Evolutionary conservation across 1,139 yeast species (phyloP).

Genomic region (Pichia sp.): DNA sequence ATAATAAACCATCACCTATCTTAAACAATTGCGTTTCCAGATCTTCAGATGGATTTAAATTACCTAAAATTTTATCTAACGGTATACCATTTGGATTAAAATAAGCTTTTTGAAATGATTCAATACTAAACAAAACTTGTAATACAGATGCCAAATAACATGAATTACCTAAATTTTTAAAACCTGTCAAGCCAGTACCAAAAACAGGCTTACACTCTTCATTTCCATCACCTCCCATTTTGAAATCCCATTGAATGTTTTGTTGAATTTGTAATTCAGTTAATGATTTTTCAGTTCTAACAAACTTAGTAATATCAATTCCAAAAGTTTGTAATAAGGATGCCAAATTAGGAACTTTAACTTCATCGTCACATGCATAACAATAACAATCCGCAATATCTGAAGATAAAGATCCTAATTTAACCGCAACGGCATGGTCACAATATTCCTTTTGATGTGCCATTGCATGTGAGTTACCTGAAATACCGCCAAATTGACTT

Average conservation of each 20-base stretch:
- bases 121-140: constrained; percentile 56
- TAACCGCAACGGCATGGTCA: constrained; percentile 77
- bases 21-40: constrained; percentile 69
- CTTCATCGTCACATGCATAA: constrained; percentile 83
- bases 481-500: constrained; percentile 84
- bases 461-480: constrained; percentile 89
- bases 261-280: constrained; percentile 90
- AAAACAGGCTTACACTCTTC: constrained; percentile 55
- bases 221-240: constrained; percentile 70
- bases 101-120: constrained; percentile 26
- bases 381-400: constrained; percentile 79
- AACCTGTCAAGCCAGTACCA: constrained; percentile 71
- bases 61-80: constrained; percentile 27
- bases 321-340: constrained; percentile 54
- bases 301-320: constrained; percentile 52
- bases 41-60: constrained; percentile 56
- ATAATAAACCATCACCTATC: constrained; percentile 68
- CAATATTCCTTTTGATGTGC: constrained; percentile 50
- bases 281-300: constrained; percentile 76
- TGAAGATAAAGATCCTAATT: constrained; percentile 79
- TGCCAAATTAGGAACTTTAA: constrained; percentile 59
- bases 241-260: constrained; percentile 88
- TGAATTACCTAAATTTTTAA: constrained; percentile 86
- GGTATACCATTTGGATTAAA: constrained; percentile 29
- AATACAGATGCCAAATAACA: constrained; percentile 82